Conservation (phyloP, 202 grass and related monocot species). For the Zizania palustris region DNA sequence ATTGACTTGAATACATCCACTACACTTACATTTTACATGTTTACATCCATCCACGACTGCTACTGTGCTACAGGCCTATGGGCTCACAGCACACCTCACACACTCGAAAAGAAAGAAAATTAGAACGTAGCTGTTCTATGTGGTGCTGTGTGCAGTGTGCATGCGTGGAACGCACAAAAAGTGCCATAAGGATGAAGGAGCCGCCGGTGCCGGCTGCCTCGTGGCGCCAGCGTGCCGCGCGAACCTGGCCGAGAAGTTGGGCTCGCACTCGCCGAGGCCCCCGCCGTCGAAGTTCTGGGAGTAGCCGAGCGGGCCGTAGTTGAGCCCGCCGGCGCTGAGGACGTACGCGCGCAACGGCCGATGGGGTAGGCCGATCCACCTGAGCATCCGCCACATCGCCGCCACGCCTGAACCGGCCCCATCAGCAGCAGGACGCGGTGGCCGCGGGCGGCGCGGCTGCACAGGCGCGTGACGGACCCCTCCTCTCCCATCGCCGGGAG, state of each 20-base stretch:
- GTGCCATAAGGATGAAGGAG: neutral
- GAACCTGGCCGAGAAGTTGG: constrained; percentile 58
- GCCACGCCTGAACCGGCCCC: constrained; percentile 39
- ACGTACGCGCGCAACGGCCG: constrained; percentile 6
- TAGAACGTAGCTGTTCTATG: neutral
- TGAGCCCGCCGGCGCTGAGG: constrained; percentile 54
- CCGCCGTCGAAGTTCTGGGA: constrained; percentile 83
- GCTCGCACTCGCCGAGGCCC: constrained; percentile 28
- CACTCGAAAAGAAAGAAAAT: neutral
- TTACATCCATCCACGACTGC: neutral
- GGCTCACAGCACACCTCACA: neutral
- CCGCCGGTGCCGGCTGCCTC: neutral
- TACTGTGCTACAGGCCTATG: no score
- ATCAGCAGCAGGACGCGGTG: constrained; percentile 62
- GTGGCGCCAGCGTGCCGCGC: constrained; percentile 4
- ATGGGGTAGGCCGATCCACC: constrained; percentile 18
- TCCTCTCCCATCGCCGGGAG: constrained; percentile 35
- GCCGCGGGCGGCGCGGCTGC: constrained; percentile 11
- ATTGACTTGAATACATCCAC: neutral
- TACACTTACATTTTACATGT: neutral
- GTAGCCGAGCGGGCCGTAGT: constrained; percentile 77
- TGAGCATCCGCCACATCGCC: constrained; percentile 50
- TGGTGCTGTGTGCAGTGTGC: neutral
- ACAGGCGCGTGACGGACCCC: neutral
- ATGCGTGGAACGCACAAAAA: neutral